A percentile compares a stretch with the other conserved stretches of the same genome.
Conservation (phyloP, 495 filamentous ascomycete species). For the Neurospora tetraspora region DNA sequence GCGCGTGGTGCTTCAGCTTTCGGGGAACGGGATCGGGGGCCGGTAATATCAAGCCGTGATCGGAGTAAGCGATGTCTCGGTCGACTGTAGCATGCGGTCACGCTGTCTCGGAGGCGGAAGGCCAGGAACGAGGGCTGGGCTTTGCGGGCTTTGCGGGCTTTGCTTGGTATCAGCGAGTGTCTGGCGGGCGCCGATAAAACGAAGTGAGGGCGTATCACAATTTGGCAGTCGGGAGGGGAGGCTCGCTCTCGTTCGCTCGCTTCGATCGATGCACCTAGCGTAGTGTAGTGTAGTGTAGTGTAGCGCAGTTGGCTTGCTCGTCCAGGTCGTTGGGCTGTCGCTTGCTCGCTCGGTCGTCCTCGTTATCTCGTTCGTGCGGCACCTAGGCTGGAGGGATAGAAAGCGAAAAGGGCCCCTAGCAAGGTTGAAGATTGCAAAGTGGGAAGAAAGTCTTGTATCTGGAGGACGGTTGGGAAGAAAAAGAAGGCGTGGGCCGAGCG, state of each 20-base stretch:
- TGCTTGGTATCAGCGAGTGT: background rate
- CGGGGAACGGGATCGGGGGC: background rate
- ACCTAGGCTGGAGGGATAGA: background rate
- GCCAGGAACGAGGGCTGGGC: background rate
- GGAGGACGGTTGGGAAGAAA: background rate
- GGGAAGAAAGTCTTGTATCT: background rate
- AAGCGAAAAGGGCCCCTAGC: background rate
- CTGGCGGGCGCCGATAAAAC: background rate
- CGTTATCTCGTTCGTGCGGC: background rate
- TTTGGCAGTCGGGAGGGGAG: background rate
- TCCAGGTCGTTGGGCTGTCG: background rate
- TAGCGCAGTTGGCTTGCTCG: background rate
- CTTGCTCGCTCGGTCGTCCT: background rate
- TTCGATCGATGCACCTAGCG: background rate
- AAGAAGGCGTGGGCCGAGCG: background rate
- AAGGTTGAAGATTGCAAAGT: background rate
- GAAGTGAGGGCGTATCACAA: background rate
- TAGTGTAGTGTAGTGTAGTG: background rate
- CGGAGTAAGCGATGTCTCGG: background rate
- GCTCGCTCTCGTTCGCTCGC: background rate
- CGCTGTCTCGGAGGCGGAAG: background rate
- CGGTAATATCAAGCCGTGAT: background rate
- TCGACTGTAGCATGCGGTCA: background rate
- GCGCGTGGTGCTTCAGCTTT: background rate
- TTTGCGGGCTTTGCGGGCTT: background rate